phyloP scores from a whole-genome alignment of 306 rosid species.

The Astragalus membranaceus region DNA sequence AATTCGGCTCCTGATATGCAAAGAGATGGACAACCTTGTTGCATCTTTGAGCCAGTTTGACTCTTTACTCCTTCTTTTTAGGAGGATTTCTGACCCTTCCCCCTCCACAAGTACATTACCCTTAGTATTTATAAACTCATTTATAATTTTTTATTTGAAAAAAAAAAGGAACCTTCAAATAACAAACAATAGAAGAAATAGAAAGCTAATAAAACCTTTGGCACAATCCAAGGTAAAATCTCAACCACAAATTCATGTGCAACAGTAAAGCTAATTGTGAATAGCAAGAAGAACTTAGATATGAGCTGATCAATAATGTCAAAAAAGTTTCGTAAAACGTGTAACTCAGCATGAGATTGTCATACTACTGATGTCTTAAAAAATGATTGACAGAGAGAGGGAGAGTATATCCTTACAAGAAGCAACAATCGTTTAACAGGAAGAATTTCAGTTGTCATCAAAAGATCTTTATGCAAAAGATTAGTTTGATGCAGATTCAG shows the following conservation, averaged over 20 bases:
- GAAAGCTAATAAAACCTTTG: neutral
- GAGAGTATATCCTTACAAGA: slow-evolving; percentile 47
- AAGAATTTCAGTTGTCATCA: slow-evolving; percentile 48
- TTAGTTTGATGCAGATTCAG: slow-evolving; percentile 49
- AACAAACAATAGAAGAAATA: neutral
- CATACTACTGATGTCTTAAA: neutral
- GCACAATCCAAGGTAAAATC: neutral
- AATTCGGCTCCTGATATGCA: neutral
- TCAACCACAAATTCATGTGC: neutral
- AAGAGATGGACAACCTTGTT: neutral
- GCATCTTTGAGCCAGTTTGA: neutral
- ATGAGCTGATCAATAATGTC: slow-evolving; percentile 8
- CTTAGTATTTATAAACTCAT: slow-evolving; percentile 2
- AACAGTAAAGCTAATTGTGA: neutral
- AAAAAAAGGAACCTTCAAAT: neutral
- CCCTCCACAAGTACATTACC: neutral
- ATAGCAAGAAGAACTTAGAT: neutral
- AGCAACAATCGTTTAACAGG: slow-evolving; percentile 63
- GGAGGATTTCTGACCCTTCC: neutral
- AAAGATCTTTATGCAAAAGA: slow-evolving; percentile 58
- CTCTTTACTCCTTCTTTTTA: neutral
- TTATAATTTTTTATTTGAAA: neutral
- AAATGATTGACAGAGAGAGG: slow-evolving; percentile 13
- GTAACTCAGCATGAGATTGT: slow-evolving; percentile 2
- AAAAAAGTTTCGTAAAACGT: neutral